These are phyloP conservation scores for Debaryomyces coudertii DNA, from an alignment of 1,139 yeast species.

Conservation along the genomic window DNA sequence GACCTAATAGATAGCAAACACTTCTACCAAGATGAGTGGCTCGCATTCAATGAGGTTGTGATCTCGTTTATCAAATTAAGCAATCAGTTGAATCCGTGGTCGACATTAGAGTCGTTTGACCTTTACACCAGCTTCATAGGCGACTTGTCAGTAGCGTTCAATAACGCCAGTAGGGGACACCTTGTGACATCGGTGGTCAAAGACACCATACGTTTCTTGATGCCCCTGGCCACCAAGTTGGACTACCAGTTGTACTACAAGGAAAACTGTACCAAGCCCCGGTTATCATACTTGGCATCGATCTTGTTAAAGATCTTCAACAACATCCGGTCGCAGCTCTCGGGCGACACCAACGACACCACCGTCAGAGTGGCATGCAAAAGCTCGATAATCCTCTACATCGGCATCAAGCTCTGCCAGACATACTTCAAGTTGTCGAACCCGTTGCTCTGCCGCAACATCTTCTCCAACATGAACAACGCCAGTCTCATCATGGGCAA, in stretches of 20 bases:
- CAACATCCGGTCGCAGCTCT: conserved; percentile 59
- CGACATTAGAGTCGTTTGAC: conserved; percentile 60
- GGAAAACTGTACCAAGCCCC: conserved; percentile 46
- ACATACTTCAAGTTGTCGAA: conserved; percentile 64
- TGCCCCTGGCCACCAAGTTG: conserved; percentile 54
- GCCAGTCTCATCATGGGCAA: conserved; percentile 50
- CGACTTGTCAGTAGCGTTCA: conserved; percentile 61
- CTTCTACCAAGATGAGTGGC: conserved; percentile 44
- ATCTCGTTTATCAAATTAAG: conserved; percentile 54
- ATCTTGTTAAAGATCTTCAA: conserved; percentile 64
- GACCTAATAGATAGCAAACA: conserved; percentile 35
- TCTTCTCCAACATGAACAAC: conserved; percentile 72
- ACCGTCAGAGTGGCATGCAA: conserved; percentile 38
- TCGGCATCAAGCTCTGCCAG: conserved; percentile 62
- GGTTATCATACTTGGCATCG: conserved; percentile 59
- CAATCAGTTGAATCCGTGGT: conserved; percentile 62
- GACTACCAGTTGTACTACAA: conserved; percentile 50
- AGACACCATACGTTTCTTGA: conserved; percentile 41
- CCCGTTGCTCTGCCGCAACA: conserved; percentile 72
- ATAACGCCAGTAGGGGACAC: conserved; percentile 54
- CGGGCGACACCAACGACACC: conserved; percentile 43
- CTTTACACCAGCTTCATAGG: conserved; percentile 54
- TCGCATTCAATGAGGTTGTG: conserved; percentile 56
- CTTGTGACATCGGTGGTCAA: conserved; percentile 49
- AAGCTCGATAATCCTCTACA: conserved; percentile 49